A percentile compares a stretch with the other conserved stretches of the same genome.
Evolutionary conservation across 2,329 filamentous ascomycete genomes (phyloP).

Genomic region (Beauveria sp.): DNA sequence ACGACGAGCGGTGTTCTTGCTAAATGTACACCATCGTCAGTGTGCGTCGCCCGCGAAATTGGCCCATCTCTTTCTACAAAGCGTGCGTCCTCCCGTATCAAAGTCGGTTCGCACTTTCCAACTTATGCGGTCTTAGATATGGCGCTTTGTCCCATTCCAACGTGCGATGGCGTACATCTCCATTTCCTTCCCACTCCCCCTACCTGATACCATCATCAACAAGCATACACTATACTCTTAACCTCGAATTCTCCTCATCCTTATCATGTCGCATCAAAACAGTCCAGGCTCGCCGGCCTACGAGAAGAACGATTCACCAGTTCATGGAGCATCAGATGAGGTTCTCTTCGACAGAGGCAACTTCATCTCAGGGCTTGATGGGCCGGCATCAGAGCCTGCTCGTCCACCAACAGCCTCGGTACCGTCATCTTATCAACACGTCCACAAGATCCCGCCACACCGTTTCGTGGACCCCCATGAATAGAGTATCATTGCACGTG

Average conservation of each 20-base stretch:
- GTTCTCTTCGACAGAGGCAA: slow-evolving; percentile 8
- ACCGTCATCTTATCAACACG: slow-evolving; percentile 9
- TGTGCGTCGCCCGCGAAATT: background rate
- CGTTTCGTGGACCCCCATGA: slow-evolving; percentile 36
- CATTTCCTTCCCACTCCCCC: background rate
- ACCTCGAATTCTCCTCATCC: background rate
- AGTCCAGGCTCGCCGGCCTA: background rate
- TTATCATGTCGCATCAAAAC: background rate
- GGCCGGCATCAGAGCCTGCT: background rate
- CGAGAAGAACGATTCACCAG: background rate
- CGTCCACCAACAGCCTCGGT: background rate
- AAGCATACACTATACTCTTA: background rate
- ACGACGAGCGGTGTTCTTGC: background rate
- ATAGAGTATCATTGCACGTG: slow-evolving; percentile 39
- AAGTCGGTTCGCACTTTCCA: background rate
- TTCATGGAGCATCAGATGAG: slow-evolving; percentile 1
- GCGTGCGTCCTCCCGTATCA: background rate
- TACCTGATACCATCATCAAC: background rate
- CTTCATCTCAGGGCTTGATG: background rate
- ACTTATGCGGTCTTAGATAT: background rate
- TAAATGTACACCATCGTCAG: background rate
- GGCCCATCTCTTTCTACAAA: background rate
- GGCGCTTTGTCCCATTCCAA: background rate
- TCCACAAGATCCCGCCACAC: slow-evolving; percentile 19
- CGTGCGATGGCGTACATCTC: background rate